phyloP scores from a whole-genome alignment of 352 stramenopile species.

The Pythium grandisporangium region DNA sequence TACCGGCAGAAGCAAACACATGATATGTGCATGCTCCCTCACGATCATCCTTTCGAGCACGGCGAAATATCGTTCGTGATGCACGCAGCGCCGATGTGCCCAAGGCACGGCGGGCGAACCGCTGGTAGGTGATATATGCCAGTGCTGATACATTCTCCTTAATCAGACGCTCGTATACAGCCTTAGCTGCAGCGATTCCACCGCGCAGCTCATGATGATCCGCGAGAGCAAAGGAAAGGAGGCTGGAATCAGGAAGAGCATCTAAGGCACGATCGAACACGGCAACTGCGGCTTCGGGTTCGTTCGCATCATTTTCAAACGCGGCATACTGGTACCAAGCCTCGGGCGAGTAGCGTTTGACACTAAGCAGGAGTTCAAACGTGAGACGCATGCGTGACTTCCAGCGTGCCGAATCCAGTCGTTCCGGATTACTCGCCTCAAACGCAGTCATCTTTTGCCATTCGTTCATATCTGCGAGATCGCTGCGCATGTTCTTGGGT shows the following conservation, averaged over 20 bases:
- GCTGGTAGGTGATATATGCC: conserved; percentile 79
- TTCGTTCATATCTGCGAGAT: conserved; percentile 44
- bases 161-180: conserved; percentile 74
- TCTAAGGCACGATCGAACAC: conserved; percentile 71
- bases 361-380: conserved; percentile 74
- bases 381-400: conserved; percentile 79
- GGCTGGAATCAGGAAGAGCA: conserved; percentile 74
- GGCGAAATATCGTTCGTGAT: conserved; percentile 75
- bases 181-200: conserved; percentile 50
- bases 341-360: conserved; percentile 70
- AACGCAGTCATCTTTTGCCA: conserved; percentile 80
- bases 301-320: conserved; percentile 72
- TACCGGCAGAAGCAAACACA: conserved; percentile 77
- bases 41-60: conserved; percentile 71
- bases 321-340: conserved; percentile 81
- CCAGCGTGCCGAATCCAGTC: conserved; percentile 64
- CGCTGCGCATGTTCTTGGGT: conserved; percentile 17
- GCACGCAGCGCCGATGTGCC: conserved; percentile 67
- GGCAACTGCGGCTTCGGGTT: conserved; percentile 47
- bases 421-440: conserved; percentile 71
- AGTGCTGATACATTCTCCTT: conserved; percentile 67
- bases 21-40: conserved; percentile 78
- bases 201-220: conserved; percentile 76
- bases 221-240: conserved; percentile 68
- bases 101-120: conserved; percentile 70